These are phyloP conservation scores for Penicillium subrubescens DNA, from an alignment of 495 filamentous ascomycete species.

Conservation along the genomic window DNA sequence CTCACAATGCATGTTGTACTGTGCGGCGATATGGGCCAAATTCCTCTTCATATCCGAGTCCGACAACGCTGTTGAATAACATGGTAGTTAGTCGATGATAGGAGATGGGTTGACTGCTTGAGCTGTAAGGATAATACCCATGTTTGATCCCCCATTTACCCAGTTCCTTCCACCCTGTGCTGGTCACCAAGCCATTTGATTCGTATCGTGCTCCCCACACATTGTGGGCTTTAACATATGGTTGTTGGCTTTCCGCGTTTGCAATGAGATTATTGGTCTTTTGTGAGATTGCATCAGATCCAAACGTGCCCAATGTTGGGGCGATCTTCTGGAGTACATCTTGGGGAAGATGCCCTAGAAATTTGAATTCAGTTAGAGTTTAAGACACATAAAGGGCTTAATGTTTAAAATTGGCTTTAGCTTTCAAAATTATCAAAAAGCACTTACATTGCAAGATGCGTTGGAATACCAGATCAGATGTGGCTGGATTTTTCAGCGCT, in stretches of 20 bases:
- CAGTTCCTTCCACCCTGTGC: slow-evolving; percentile 40
- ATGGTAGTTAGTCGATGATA: background rate
- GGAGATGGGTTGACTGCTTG: background rate
- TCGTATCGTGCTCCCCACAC: slow-evolving; percentile 36
- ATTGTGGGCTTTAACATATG: slow-evolving; percentile 34
- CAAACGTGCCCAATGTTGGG: slow-evolving; percentile 12
- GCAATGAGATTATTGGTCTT: slow-evolving; percentile 15
- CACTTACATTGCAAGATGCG: slow-evolving; percentile 19
- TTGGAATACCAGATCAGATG: slow-evolving; percentile 12
- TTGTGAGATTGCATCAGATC: slow-evolving; percentile 16
- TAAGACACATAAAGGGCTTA: no score
- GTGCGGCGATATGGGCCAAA: slow-evolving; percentile 41
- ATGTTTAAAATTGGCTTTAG: no score
- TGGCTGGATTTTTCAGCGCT: slow-evolving; percentile 16
- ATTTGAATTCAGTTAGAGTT: background rate
- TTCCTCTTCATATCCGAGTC: slow-evolving; percentile 37
- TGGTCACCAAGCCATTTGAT: slow-evolving; percentile 35
- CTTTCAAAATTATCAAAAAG: background rate
- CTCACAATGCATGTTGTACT: slow-evolving; percentile 36
- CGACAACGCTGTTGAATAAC: slow-evolving; percentile 33
- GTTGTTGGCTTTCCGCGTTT: slow-evolving; percentile 32
- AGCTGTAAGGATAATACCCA: slow-evolving; percentile 17
- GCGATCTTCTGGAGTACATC: slow-evolving; percentile 10
- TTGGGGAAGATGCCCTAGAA: slow-evolving; percentile 14
- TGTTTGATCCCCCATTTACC: slow-evolving; percentile 36